Conservation (phyloP, 2,329 filamentous ascomycete species). For the Beauveria pseudobassiana region DNA sequence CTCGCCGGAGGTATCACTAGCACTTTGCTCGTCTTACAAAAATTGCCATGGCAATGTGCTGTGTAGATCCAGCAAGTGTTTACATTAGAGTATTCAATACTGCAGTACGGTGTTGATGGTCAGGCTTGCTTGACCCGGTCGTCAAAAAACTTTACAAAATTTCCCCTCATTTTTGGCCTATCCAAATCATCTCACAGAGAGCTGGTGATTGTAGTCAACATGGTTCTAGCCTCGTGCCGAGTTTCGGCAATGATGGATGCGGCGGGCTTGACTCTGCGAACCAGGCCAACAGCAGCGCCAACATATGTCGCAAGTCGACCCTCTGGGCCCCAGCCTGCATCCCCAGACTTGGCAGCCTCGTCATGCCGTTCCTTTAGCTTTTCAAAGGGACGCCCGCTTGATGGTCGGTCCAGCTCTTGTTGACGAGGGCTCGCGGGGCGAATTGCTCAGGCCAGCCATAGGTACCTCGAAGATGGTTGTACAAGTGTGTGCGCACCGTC, state of each 20-base stretch:
- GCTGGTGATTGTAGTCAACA: not conserved
- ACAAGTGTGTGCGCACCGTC: slow-evolving; percentile 35
- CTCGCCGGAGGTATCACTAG: not conserved
- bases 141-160: too few species aligned
- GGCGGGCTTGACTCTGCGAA: slow-evolving; percentile 32
- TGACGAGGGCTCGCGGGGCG: slow-evolving; percentile 32
- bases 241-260: slow-evolving; percentile 26
- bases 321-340: slow-evolving; percentile 38
- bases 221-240: not conserved
- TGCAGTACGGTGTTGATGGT: not conserved
- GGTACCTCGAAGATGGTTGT: slow-evolving; percentile 36
- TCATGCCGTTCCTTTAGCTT: slow-evolving; percentile 37
- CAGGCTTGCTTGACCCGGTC: not conserved
- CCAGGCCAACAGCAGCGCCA: slow-evolving; percentile 37
- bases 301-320: slow-evolving; percentile 44
- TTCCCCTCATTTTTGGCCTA: too few species aligned
- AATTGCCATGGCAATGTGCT: slow-evolving; percentile 12
- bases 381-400: slow-evolving; percentile 29
- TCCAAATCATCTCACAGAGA: not conserved
- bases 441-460: slow-evolving; percentile 35
- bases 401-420: slow-evolving; percentile 30
- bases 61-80: not conserved
- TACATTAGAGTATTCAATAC: not conserved
- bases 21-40: not conserved
- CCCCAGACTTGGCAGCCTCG: slow-evolving; percentile 29